Percentiles rank a stretch among this genome's conserved stretches.
These are phyloP conservation scores for Komagataella populi DNA, from an alignment of 805 yeast species.

Conservation along the genomic window DNA sequence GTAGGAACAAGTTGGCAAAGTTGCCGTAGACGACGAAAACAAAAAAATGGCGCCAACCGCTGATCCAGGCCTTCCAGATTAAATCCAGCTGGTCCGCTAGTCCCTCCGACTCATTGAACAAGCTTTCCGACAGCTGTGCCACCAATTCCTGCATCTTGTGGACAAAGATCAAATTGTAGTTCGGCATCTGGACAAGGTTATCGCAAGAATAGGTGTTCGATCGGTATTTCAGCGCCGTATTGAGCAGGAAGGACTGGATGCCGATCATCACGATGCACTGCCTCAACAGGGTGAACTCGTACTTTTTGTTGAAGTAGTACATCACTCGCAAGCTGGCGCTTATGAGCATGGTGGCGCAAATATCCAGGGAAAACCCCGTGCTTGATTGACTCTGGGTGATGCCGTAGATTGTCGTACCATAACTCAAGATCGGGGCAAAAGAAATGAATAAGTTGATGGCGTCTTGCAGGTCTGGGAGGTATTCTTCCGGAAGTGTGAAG, in stretches of 20 bases:
- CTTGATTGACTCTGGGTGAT: constrained; percentile 53
- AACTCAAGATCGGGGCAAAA: constrained; percentile 75
- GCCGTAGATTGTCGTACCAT: constrained; percentile 68
- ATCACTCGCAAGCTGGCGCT: constrained; percentile 62
- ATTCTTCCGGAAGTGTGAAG: constrained; percentile 3
- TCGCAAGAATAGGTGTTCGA: constrained; percentile 26
- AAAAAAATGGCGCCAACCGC: constrained; percentile 2
- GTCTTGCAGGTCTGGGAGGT: constrained; percentile 27
- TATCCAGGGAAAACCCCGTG: constrained; percentile 79
- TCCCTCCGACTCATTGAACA: background rate
- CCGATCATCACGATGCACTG: constrained; percentile 81
- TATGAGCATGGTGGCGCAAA: constrained; percentile 82
- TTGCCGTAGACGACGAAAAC: constrained; percentile 13
- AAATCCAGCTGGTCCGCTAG: background rate
- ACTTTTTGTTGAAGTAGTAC: constrained; percentile 70
- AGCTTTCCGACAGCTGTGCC: background rate
- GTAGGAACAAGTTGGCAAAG: constrained; percentile 22
- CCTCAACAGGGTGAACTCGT: constrained; percentile 62
- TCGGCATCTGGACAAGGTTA: constrained; percentile 18
- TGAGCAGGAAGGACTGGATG: constrained; percentile 55
- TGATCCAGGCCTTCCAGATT: background rate
- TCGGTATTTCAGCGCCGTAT: constrained; percentile 48
- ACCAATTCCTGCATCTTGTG: constrained; percentile 8
- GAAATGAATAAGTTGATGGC: constrained; percentile 55
- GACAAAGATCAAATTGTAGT: constrained; percentile 6